Percentiles rank a stretch among this genome's conserved stretches.
Evolutionary conservation across 2,329 filamentous ascomycete genomes (phyloP).

Genomic region (Celoporthe dispersa): DNA sequence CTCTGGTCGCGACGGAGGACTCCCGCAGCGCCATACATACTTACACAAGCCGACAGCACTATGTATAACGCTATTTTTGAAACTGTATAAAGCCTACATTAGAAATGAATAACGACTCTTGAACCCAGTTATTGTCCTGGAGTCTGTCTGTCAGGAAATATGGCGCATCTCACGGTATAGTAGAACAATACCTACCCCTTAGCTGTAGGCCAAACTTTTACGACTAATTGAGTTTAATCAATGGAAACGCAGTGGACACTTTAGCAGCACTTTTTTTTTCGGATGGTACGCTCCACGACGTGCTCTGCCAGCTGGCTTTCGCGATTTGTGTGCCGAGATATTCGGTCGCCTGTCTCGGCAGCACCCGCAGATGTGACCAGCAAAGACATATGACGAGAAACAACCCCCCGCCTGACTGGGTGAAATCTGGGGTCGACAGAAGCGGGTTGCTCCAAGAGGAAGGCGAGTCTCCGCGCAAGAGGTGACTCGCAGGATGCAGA

Average conservation of each 20-base stretch:
- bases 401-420: neutral
- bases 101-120: too few species aligned
- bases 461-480: neutral
- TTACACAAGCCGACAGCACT: too few species aligned
- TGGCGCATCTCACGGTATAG: too few species aligned
- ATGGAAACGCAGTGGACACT: neutral
- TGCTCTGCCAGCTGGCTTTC: neutral
- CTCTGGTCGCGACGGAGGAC: neutral
- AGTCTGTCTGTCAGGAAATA: too few species aligned
- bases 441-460: neutral
- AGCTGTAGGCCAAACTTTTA: neutral
- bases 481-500: neutral
- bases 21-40: too few species aligned
- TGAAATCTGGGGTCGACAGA: slow-evolving; percentile 2
- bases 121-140: too few species aligned
- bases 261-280: neutral
- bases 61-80: too few species aligned
- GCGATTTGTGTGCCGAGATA: neutral
- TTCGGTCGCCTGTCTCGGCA: neutral
- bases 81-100: too few species aligned
- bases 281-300: neutral
- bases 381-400: neutral
- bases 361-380: neutral
- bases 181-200: neutral
- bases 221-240: neutral